A percentile compares a stretch with the other conserved stretches of the same genome.
Evolutionary conservation across 2,329 filamentous ascomycete genomes (phyloP).

Genomic region (Trichophyton simii): DNA sequence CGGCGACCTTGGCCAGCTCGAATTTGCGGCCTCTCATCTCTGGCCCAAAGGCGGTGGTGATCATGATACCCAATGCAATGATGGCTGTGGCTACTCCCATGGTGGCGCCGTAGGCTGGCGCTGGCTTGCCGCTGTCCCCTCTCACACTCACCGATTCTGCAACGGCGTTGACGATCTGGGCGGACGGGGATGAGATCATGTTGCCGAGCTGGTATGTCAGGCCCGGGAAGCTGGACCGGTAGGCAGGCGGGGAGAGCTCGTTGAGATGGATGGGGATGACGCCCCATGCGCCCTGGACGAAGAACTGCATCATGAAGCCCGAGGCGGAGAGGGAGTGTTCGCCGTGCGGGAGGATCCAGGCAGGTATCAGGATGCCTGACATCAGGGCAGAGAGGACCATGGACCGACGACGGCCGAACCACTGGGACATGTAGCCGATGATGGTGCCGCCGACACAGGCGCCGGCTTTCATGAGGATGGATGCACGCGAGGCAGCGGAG

Average conservation of each 20-base stretch:
- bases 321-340: constrained; percentile 50
- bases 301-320: constrained; percentile 76
- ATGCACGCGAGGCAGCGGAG: constrained; percentile 53
- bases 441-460: constrained; percentile 62
- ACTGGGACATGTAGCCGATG: constrained; percentile 63
- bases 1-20: constrained; percentile 46
- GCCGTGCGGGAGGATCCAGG: constrained; percentile 52
- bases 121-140: constrained; percentile 42
- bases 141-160: constrained; percentile 50
- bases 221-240: constrained; percentile 53
- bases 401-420: constrained; percentile 52
- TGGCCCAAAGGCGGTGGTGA: constrained; percentile 57
- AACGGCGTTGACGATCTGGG: constrained; percentile 66
- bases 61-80: constrained; percentile 55
- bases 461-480: constrained; percentile 69
- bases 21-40: constrained; percentile 63
- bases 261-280: constrained; percentile 58
- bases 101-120: constrained; percentile 58
- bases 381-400: constrained; percentile 52
- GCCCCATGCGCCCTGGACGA: constrained; percentile 65
- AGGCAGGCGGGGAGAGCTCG: constrained; percentile 49
- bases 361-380: constrained; percentile 54
- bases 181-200: constrained; percentile 48
- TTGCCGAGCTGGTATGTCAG: constrained; percentile 54
- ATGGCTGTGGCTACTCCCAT: constrained; percentile 70